Percentiles rank a stretch among this genome's conserved stretches.
Evolutionary conservation across 2,329 filamentous ascomycete species (phyloP).

Genomic region (Paraphoma sp.): DNA sequence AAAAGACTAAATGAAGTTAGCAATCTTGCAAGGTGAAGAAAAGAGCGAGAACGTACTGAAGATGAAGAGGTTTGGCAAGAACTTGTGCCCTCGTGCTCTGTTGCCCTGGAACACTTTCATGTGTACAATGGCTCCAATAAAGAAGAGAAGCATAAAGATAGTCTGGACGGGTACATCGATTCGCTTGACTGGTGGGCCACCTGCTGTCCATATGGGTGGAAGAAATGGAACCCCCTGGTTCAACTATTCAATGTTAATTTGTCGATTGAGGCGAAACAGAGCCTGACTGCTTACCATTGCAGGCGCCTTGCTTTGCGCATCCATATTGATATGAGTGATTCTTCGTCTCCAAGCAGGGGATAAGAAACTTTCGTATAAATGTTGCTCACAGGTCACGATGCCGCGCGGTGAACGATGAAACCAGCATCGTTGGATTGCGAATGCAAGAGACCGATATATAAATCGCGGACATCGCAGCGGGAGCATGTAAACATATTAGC

Average conservation of each 20-base stretch:
- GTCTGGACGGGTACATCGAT: conserved; percentile 51
- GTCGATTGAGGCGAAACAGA: too few species aligned
- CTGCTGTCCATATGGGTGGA: conserved; percentile 41
- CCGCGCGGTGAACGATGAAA: too few species aligned
- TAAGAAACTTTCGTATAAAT: too few species aligned
- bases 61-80: conserved; percentile 48
- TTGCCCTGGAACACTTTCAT: conserved; percentile 53
- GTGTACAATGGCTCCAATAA: conserved; percentile 48
- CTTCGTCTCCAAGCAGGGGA: too few species aligned
- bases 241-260: background rate
- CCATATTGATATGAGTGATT: too few species aligned
- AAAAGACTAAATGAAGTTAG: conserved; percentile 43
- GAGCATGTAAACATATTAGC: background rate
- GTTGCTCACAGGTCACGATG: too few species aligned
- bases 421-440: too few species aligned
- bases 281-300: too few species aligned
- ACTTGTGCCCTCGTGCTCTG: conserved; percentile 48
- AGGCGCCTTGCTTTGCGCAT: too few species aligned
- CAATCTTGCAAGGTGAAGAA: background rate
- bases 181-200: conserved; percentile 44
- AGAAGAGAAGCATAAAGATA: conserved; percentile 52
- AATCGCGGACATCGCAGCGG: too few species aligned
- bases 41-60: conserved; percentile 42
- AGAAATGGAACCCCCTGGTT: conserved; percentile 35
- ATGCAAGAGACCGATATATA: too few species aligned